phyloP scores from a whole-genome alignment of 345 rosid genomes.

The Nasturtium officinale region DNA sequence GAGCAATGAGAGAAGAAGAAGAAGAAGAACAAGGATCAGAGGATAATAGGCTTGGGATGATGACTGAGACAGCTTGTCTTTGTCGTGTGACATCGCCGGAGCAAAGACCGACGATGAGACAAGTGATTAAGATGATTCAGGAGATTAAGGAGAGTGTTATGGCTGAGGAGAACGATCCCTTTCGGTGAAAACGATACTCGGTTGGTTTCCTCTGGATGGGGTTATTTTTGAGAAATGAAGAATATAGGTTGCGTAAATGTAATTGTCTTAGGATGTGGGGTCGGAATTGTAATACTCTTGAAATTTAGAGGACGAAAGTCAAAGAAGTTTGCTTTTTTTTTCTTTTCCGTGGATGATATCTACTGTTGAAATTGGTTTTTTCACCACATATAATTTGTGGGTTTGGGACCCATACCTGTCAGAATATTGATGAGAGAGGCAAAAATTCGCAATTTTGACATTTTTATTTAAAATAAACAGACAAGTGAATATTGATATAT shows the following conservation, averaged over 20 bases:
- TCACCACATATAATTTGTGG: constrained; percentile 19
- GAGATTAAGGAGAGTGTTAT: constrained; percentile 70
- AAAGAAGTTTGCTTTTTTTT: constrained; percentile 12
- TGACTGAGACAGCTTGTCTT: constrained; percentile 79
- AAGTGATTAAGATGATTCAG: constrained; percentile 83
- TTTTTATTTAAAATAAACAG: not conserved
- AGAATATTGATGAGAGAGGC: constrained; percentile 3
- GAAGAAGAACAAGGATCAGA: constrained; percentile 46
- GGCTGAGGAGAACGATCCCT: constrained; percentile 43
- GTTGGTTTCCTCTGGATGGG: constrained; percentile 19
- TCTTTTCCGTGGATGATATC: constrained; percentile 8
- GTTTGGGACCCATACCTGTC: constrained; percentile 25
- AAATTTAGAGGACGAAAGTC: constrained; percentile 19
- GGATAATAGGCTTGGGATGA: constrained; percentile 68
- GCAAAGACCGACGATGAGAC: constrained; percentile 89
- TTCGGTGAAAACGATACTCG: constrained; percentile 12
- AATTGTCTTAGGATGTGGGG: constrained; percentile 35
- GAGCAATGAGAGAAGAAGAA: constrained; percentile 65
- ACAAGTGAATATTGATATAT: not conserved
- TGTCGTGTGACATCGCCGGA: constrained; percentile 87
- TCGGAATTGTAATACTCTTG: constrained; percentile 7
- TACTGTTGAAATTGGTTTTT: constrained; percentile 13
- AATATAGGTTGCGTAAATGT: constrained; percentile 19
- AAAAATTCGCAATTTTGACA: not conserved
- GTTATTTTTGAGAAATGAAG: not conserved